phyloP scores from a whole-genome alignment of 371 early-diverging fungal genomes.

The Quaeritorhiza haematococci region DNA sequence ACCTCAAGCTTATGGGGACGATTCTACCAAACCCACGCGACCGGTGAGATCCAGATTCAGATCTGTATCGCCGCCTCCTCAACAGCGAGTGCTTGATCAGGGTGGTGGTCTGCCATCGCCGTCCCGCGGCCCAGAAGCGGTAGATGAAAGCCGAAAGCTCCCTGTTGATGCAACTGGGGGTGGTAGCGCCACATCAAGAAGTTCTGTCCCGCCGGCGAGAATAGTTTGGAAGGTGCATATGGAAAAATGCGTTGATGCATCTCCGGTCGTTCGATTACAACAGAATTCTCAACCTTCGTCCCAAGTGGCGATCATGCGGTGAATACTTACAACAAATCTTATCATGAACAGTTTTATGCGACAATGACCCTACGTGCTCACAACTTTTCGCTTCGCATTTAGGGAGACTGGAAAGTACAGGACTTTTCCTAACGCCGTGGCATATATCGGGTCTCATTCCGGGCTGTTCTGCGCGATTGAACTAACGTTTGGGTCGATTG shows the following conservation, averaged over 20 bases:
- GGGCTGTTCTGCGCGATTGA: slow-evolving; percentile 8
- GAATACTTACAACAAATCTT: neutral
- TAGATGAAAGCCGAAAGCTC: too few relatives aligned
- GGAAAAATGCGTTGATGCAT: slow-evolving; percentile 13
- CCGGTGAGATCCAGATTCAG: too few relatives aligned
- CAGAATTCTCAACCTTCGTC: neutral
- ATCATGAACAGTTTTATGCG: neutral
- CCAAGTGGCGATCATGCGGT: neutral
- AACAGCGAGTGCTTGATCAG: too few relatives aligned
- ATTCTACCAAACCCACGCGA: too few relatives aligned
- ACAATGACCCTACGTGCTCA: neutral
- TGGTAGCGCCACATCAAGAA: too few relatives aligned
- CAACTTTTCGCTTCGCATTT: neutral
- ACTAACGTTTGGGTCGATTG: neutral
- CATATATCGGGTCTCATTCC: slow-evolving; percentile 9
- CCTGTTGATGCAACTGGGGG: too few relatives aligned
- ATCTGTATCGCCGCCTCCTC: too few relatives aligned
- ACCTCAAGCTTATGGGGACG: too few relatives aligned
- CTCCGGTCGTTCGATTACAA: slow-evolving; percentile 3
- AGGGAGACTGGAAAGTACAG: neutral
- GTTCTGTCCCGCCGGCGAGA: too few relatives aligned
- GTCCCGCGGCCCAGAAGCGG: too few relatives aligned
- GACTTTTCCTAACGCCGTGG: neutral
- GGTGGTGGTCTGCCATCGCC: too few relatives aligned
- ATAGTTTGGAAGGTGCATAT: slow-evolving; percentile 4